phyloP scores from a whole-genome alignment of 306 rosid genomes.

The Arachis hypogaea region DNA sequence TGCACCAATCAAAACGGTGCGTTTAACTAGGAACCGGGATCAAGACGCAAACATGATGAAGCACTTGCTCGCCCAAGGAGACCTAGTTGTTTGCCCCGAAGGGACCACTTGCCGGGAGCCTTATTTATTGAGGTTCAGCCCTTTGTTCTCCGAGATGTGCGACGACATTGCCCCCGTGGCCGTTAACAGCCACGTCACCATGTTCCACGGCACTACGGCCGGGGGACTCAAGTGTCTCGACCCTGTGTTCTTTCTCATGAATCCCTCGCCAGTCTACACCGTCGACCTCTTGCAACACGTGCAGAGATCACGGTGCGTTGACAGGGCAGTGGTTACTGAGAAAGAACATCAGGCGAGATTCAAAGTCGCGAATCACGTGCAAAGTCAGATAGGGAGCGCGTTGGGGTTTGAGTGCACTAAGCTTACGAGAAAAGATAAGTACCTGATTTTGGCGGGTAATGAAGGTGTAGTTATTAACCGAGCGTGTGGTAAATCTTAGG shows the following conservation, averaged over 20 bases:
- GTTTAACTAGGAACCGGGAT: constrained; percentile 59
- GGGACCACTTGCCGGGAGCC: constrained; percentile 97
- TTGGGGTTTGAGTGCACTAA: constrained; percentile 69
- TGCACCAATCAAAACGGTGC: constrained; percentile 77
- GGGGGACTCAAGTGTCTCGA: constrained; percentile 84
- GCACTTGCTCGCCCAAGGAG: constrained; percentile 52
- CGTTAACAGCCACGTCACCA: constrained; percentile 55
- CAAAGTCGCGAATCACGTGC: constrained; percentile 69
- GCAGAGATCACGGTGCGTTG: background rate
- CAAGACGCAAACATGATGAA: constrained; percentile 58
- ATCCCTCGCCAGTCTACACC: constrained; percentile 67
- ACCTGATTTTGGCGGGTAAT: constrained; percentile 78
- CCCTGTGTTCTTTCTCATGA: constrained; percentile 70
- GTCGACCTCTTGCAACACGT: constrained; percentile 46
- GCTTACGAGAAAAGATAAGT: constrained; percentile 79
- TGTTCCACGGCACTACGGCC: constrained; percentile 90
- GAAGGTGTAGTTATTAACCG: constrained; percentile 58
- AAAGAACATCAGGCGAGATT: constrained; percentile 30
- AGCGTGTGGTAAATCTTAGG: background rate
- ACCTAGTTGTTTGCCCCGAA: constrained; percentile 77
- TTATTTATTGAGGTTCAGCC: constrained; percentile 78
- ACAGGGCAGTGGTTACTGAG: background rate
- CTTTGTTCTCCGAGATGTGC: constrained; percentile 69
- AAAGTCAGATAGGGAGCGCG: constrained; percentile 52
- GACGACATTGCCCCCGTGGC: constrained; percentile 67